phyloP scores from a whole-genome alignment of 2,329 filamentous ascomycete genomes.

The Clonostachys solani region DNA sequence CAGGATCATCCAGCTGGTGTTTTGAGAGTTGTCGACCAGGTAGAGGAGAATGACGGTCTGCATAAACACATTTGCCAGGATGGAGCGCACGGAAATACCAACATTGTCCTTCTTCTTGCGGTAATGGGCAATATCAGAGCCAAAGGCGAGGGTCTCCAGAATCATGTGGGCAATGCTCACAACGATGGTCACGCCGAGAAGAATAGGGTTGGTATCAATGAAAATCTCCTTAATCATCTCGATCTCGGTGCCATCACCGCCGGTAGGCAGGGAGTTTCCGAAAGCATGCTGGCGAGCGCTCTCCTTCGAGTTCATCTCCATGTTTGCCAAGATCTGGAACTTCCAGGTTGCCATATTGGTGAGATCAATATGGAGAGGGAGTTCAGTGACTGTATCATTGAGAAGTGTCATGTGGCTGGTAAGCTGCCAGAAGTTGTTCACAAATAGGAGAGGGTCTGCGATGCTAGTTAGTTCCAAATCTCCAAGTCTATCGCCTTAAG shows the following conservation, averaged over 20 bases:
- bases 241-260: slow-evolving; percentile 87
- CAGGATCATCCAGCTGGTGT: slow-evolving; percentile 98
- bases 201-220: slow-evolving; percentile 88
- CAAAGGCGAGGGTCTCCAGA: slow-evolving; percentile 94
- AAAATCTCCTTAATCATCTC: slow-evolving; percentile 97
- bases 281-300: slow-evolving; percentile 73
- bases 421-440: slow-evolving; percentile 98
- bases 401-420: slow-evolving; percentile 85
- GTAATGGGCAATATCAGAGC: slow-evolving; percentile 96
- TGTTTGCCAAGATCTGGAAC: slow-evolving; percentile 76
- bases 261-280: slow-evolving; percentile 66
- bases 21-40: slow-evolving; percentile 93
- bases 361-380: slow-evolving; percentile 80
- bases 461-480: neutral
- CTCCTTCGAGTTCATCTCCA: slow-evolving; percentile 86
- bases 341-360: slow-evolving; percentile 85
- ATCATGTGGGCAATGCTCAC: slow-evolving; percentile 90
- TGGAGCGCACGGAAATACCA: slow-evolving; percentile 92
- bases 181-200: slow-evolving; percentile 77
- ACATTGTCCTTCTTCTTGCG: slow-evolving; percentile 99
- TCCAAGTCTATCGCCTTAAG: no score
- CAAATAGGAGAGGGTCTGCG: slow-evolving; percentile 73
- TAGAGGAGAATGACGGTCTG: slow-evolving; percentile 94
- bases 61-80: slow-evolving; percentile 97
- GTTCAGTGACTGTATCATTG: slow-evolving; percentile 79